Percentiles rank a stretch among this genome's conserved stretches.
Evolutionary conservation across 768 basidiomycete species (phyloP).

Genomic region (Tulasnella calospora): DNA sequence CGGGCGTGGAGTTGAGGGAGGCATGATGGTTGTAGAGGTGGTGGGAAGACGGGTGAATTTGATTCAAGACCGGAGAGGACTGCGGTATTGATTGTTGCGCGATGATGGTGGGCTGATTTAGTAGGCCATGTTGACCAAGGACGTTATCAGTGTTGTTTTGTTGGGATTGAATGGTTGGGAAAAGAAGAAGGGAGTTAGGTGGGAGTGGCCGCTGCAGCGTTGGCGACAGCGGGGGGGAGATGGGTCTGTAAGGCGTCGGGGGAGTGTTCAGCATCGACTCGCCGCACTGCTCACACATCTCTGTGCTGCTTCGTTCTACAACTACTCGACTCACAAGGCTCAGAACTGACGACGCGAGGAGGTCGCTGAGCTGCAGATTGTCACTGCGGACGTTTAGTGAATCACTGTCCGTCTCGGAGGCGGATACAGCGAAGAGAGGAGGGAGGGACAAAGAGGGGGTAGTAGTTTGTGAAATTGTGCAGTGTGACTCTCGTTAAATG

Average conservation of each 20-base stretch:
- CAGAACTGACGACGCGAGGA: not conserved
- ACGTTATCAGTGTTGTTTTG: not conserved
- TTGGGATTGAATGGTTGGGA: constrained; percentile 11
- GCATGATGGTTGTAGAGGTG: constrained; percentile 3
- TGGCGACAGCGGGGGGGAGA: not conserved
- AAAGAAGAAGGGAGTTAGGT: not conserved
- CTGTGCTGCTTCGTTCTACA: not conserved
- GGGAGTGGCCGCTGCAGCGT: not conserved
- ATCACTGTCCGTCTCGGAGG: constrained; percentile 16
- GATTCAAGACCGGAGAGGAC: constrained; percentile 4
- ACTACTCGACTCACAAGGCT: constrained; percentile 15
- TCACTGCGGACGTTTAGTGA: not conserved
- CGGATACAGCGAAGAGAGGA: constrained; percentile 3
- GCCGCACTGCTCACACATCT: not conserved
- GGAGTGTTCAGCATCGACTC: not conserved
- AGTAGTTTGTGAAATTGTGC: not conserved
- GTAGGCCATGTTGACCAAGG: not conserved
- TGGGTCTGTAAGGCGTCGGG: not conserved
- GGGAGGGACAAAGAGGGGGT: constrained; percentile 6
- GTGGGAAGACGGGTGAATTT: not conserved
- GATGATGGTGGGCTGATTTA: not conserved
- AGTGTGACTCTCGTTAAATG: constrained; percentile 12
- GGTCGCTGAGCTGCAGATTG: not conserved
- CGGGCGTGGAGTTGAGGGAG: not conserved
- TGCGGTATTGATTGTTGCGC: not conserved